Evolutionary conservation across 208 protist species (phyloP).

Genomic region (Crithidia fasciculata): DNA sequence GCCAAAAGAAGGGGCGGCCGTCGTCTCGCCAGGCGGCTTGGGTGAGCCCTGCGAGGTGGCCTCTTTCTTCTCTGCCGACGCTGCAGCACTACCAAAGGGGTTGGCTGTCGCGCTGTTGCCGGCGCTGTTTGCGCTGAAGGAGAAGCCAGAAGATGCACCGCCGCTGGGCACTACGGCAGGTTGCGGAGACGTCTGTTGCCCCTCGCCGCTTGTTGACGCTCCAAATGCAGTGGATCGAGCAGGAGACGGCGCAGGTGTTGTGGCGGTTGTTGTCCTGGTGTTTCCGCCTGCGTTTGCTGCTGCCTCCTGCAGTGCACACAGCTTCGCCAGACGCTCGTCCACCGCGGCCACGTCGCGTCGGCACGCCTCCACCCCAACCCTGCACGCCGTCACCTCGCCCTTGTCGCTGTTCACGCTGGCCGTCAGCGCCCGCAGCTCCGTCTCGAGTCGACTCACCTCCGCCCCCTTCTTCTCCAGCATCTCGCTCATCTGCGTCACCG

Average conservation of each 20-base stretch:
- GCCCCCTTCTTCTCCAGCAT: background rate
- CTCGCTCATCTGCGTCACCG: constrained; percentile 17
- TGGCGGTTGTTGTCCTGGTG: background rate
- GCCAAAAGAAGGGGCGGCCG: too few species aligned
- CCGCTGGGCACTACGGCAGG: background rate
- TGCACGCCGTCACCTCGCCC: constrained; percentile 23
- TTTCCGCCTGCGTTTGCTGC: background rate
- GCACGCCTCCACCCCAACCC: constrained; percentile 23
- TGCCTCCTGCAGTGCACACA: constrained; percentile 3
- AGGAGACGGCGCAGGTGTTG: background rate
- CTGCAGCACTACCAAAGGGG: too few species aligned
- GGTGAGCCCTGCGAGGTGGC: too few species aligned
- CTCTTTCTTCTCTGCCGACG: too few species aligned
- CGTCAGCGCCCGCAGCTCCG: constrained; percentile 20
- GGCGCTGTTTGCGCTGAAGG: background rate
- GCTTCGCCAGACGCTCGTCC: constrained; percentile 12
- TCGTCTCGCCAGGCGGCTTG: too few species aligned
- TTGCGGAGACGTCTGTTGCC: background rate
- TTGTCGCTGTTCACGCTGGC: constrained; percentile 7
- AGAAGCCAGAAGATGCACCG: background rate
- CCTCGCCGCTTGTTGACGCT: background rate
- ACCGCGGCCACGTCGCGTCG: constrained; percentile 22
- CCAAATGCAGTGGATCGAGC: background rate
- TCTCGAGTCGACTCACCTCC: constrained; percentile 18
- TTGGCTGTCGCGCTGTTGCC: background rate